Base-by-base conservation (phyloP, 768 basidiomycete species). In the Suillus subaureus region DNA sequence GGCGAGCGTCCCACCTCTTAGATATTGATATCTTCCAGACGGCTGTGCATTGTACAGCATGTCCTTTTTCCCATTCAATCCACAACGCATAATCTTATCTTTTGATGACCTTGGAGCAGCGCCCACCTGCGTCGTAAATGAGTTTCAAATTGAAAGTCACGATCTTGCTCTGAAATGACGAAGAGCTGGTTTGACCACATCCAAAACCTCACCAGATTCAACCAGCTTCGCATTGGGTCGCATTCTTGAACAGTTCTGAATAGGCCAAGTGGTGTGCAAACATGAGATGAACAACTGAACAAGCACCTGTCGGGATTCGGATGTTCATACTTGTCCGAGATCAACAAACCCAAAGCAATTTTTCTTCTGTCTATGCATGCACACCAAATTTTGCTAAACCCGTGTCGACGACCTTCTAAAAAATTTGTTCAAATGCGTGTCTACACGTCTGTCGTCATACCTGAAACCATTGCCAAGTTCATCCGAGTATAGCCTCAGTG, bases 101-200 rank as follows among this genome's bases (percentile, higher is more conserved):
- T 33, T 33, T 16, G 40, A 16, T 42, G 40, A 16, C 40, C 16
- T 42, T 42, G 15, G 16, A 42, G 6, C 40, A 6, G 40, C 1
- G 15, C 1, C 15, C 40, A 18, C 40, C 40, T 42, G 40, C 40
- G 40, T 18, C 35, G 35, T 35, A 35, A 35, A 93, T 72, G 88
- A 92, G 72, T 70, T 92, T 39, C 71, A 69, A 54, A 31, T 82
- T 35, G 64, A 80, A 65, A 78, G 78, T 1, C 33, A 11, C n/a
- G 4, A 12, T 62, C 28, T 49, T 43, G 21, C 26, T 39, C 15
- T 66, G n/a, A 39, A 57, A 23, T 37, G n/a, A 37, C 12, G 16
- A 35, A 47, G n/a, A n/a, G 45, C 15, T 51, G 15, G 16, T 51
- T 16, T 16, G 49, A 15, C 7, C 7, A 16, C 7, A 16, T 6